A percentile compares a stretch with the other conserved stretches of the same genome.
These are phyloP conservation scores for Aspergillus saccharolyticus DNA, from an alignment of 495 filamentous ascomycete species.

Conservation along the genomic window DNA sequence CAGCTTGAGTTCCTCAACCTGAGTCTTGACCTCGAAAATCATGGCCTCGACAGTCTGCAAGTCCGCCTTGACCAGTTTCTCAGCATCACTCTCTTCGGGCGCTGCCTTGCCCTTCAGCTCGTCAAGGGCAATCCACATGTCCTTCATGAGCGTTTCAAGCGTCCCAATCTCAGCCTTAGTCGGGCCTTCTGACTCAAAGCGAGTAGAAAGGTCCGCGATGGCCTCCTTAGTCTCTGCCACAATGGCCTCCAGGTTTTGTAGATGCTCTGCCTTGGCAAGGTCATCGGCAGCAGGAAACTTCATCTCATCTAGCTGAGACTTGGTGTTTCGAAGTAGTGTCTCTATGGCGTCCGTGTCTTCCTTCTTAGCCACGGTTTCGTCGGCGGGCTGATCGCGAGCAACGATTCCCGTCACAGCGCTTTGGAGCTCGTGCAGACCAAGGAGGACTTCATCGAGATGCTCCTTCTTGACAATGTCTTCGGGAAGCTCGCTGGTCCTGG, in stretches of 20 bases:
- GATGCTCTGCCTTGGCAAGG: conserved; percentile 67
- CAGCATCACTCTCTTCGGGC: conserved; percentile 48
- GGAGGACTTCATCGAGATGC: conserved; percentile 57
- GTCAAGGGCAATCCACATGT: conserved; percentile 66
- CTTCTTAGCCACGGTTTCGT: conserved; percentile 47
- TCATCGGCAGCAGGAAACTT: conserved; percentile 55
- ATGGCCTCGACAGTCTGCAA: conserved; percentile 72
- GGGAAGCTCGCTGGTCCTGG: conserved; percentile 40
- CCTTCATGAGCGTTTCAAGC: conserved; percentile 70
- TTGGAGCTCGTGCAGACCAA: conserved; percentile 54
- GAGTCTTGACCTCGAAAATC: conserved; percentile 72
- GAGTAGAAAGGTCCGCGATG: conserved; percentile 52
- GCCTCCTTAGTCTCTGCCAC: conserved; percentile 67
- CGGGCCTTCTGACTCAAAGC: conserved; percentile 57
- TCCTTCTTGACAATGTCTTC: conserved; percentile 48
- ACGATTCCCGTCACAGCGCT: conserved; percentile 45
- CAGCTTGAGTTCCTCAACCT: conserved; percentile 64
- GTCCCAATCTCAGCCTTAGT: conserved; percentile 71
- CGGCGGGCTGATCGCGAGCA: conserved; percentile 33
- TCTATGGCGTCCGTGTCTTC: conserved; percentile 88
- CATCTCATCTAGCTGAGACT: conserved; percentile 74
- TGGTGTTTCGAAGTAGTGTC: conserved; percentile 77
- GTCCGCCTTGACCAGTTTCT: conserved; percentile 71
- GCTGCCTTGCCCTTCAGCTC: conserved; percentile 62
- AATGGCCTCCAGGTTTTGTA: conserved; percentile 66